A percentile compares a stretch with the other conserved stretches of the same genome.
Conservation (phyloP, 2,329 filamentous ascomycete genomes). For the Mariannaea sp. region DNA sequence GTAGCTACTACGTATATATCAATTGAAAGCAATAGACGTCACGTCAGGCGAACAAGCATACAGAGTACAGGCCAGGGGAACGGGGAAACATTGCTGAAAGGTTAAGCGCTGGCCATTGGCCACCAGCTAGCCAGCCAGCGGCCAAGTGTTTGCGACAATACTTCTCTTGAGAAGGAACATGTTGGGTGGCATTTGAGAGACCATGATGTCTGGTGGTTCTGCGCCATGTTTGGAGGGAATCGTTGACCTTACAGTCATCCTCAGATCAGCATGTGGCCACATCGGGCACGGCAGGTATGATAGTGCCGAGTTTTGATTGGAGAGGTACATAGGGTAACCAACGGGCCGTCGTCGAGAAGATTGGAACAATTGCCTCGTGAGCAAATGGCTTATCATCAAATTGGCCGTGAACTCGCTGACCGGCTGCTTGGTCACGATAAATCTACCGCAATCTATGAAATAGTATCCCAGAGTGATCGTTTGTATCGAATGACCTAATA, state of each 20-base stretch:
- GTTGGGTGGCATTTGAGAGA: constrained; percentile 23
- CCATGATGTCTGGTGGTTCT: constrained; percentile 29
- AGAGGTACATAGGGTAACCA: constrained; percentile 12
- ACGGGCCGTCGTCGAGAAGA: constrained; percentile 8
- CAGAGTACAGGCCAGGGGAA: background rate
- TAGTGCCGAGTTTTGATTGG: constrained; percentile 26
- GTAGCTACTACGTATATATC: background rate
- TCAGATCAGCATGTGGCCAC: constrained; percentile 37
- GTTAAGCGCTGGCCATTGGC: constrained; percentile 3
- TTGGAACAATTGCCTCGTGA: constrained; percentile 1
- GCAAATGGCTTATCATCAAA: background rate
- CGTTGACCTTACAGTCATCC: constrained; percentile 29
- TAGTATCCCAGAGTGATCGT: background rate
- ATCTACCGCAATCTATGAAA: background rate
- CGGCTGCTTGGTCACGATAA: background rate
- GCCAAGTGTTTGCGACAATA: constrained; percentile 4
- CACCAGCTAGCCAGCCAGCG: too few species aligned
- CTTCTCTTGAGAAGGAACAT: constrained; percentile 12
- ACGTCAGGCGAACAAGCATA: constrained; percentile 1
- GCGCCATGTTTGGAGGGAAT: constrained; percentile 29
- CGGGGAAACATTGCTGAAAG: background rate
- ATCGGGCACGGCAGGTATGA: constrained; percentile 19
- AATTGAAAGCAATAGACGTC: constrained; percentile 4
- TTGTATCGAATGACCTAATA: background rate
- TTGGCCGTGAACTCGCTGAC: background rate